Percentiles rank a stretch among this genome's conserved stretches.
Evolutionary conservation across 1,284 basidiomycete genomes (phyloP).

Genomic region (Fomitopsis pinicola): DNA sequence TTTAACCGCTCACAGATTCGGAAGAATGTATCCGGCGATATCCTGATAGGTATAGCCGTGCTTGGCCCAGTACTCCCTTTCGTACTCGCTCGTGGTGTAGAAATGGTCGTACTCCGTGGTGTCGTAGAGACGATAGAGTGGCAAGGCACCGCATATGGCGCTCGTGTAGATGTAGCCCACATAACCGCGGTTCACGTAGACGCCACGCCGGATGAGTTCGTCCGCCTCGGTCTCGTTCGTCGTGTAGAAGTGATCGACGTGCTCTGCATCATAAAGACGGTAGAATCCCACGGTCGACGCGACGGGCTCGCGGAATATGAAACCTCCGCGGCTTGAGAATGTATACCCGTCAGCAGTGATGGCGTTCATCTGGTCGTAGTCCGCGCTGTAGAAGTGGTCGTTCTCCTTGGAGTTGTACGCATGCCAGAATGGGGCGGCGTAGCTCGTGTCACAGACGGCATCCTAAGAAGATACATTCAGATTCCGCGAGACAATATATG

Average conservation of each 20-base stretch:
- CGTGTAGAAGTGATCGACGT: slow-evolving; percentile 5
- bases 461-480: not conserved
- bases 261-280: not conserved
- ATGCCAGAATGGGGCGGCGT: not conserved
- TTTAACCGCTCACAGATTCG: not conserved
- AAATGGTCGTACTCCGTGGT: not conserved
- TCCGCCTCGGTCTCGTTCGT: not conserved
- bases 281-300: not conserved
- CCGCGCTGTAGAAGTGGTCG: slow-evolving; percentile 7
- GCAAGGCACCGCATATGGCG: not conserved
- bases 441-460: not conserved
- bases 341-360: not conserved
- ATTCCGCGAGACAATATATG: no score
- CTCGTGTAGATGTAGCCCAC: not conserved
- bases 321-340: not conserved
- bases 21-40: not conserved
- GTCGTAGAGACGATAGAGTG: slow-evolving; percentile 1
- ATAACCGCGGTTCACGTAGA: not conserved
- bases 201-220: not conserved
- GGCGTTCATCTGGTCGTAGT: not conserved
- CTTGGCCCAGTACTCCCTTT: not conserved
- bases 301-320: not conserved
- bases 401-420: not conserved
- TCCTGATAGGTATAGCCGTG: not conserved
- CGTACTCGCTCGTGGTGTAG: not conserved